These are phyloP conservation scores for Cinchona pubescens DNA, from an alignment of 257 asterid genomes.

Conservation along the genomic window DNA sequence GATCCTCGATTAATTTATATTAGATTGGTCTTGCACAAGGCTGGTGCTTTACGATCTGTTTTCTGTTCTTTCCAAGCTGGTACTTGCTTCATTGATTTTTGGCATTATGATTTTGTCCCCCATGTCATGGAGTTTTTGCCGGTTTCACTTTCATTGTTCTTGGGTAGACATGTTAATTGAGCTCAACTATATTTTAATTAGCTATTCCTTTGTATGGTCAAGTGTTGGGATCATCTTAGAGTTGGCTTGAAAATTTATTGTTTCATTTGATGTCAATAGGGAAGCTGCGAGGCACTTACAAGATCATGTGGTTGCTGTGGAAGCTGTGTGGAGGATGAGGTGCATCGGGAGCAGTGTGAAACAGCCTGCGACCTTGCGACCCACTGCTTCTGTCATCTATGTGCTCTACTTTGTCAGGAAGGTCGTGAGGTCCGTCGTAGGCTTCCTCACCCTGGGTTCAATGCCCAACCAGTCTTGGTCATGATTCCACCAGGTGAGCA, in stretches of 20 bases:
- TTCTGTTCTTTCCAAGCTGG: background rate
- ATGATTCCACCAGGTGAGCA: conserved; percentile 85
- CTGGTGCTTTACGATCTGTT: background rate
- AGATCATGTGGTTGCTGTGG: conserved; percentile 77
- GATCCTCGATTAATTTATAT: background rate
- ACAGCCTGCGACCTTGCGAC: conserved; percentile 75
- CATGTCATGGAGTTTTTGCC: background rate
- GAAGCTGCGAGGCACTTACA: conserved; percentile 69
- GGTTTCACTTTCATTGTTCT: background rate
- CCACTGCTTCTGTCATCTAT: conserved; percentile 75
- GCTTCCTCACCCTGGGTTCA: conserved; percentile 80
- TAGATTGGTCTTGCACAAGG: background rate
- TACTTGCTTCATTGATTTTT: background rate
- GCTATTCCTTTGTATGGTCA: background rate
- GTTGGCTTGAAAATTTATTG: background rate
- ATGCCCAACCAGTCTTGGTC: conserved; percentile 53
- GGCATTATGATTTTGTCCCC: background rate
- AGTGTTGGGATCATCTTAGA: background rate
- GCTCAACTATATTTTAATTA: background rate
- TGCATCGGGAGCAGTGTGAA: conserved; percentile 77
- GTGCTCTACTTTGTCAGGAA: conserved; percentile 97
- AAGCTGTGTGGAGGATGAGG: conserved; percentile 58
- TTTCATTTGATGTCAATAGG: conserved; percentile 40
- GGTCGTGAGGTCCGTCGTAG: conserved; percentile 97
- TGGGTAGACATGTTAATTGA: background rate